These are phyloP conservation scores for Harringtonia lauricola DNA, from an alignment of 2,329 filamentous ascomycete genomes.

Conservation along the genomic window DNA sequence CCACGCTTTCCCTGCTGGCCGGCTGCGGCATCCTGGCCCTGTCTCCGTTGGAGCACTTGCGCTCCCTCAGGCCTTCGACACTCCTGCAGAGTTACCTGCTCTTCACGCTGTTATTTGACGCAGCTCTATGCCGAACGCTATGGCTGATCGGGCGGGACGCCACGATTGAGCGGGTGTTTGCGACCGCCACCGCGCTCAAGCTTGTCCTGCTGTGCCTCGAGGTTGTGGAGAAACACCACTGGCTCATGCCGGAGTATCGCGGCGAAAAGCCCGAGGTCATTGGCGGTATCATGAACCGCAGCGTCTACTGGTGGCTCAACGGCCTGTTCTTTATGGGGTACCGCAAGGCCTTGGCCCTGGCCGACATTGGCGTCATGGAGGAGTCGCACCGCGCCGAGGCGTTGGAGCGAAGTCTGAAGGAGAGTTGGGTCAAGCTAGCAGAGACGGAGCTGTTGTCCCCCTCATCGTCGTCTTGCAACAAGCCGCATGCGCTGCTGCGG, in stretches of 20 bases:
- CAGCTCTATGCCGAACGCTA: slow-evolving; percentile 22
- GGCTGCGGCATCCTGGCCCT: slow-evolving; percentile 20
- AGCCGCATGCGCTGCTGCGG: not conserved
- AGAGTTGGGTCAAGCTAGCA: not conserved
- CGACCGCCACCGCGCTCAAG: slow-evolving; percentile 24
- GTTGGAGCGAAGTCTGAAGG: not conserved
- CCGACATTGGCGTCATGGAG: slow-evolving; percentile 1
- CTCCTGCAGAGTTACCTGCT: slow-evolving; percentile 23
- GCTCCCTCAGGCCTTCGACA: slow-evolving; percentile 20
- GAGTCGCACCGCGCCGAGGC: not conserved
- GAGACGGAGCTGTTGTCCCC: not conserved
- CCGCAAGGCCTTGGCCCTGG: not conserved
- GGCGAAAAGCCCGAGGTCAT: slow-evolving; percentile 23
- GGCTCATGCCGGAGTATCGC: slow-evolving; percentile 18
- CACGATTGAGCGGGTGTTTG: slow-evolving; percentile 22
- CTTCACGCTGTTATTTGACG: slow-evolving; percentile 22
- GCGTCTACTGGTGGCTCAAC: slow-evolving; percentile 27
- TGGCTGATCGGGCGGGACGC: slow-evolving; percentile 17
- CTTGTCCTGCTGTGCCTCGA: slow-evolving; percentile 24
- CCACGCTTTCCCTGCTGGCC: slow-evolving; percentile 21
- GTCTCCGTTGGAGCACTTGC: slow-evolving; percentile 21
- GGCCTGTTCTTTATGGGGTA: slow-evolving; percentile 13
- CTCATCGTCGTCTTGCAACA: not conserved
- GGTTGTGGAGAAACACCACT: slow-evolving; percentile 24
- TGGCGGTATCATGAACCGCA: slow-evolving; percentile 26